Evolutionary conservation across 1,284 basidiomycete species (phyloP), one percentile per base, ranked within the genome.

Genomic region (Malassezia sympodialis): DNA sequence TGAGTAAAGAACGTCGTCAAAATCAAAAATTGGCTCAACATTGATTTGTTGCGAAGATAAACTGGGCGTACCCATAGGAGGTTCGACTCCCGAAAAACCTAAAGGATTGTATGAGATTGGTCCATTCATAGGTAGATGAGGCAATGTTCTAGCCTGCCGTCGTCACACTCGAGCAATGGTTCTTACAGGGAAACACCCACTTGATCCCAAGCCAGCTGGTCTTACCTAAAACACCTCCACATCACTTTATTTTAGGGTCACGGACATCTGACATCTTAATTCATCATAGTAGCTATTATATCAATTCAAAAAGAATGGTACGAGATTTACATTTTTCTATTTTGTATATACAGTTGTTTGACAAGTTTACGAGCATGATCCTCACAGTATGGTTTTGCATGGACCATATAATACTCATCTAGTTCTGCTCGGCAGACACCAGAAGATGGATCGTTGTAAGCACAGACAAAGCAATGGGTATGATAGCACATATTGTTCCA

Each of bases 311-410:
- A 39, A 8, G 37, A 39, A 39, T 19, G 37, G 21, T 8, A 21
- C 6, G 32, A 34, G 11, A 39, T 21, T 39, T 39, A 39, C 37
- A 39, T 10, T 19, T 12, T 11, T 39, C 15, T 19, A 4, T 8
- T 19, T 15, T 14, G 10, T n/a, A 10, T 28, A n/a, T 26, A 42
- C 14, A 15, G 2, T 17, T 42, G 23, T 17, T 42, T 28, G 11
- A 42, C 11, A n/a, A 45, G 15, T 30, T 2, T 31, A 8, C 17
- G 15, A 6, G 49, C 49, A 28, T 56, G 54, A 3, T n/a, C 2
- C 24, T 51, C 54, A 19, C 54, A 56, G 17, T 51, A 51, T 11
- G 17, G 40, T 6, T 44, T 34, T 6, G 34, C 23, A 7, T 49
- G 17, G 4, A 51, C 12, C n/a, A 32, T 15, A 31, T 24, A 56